These are phyloP conservation scores for Plenodomus lindquistii DNA, from an alignment of 2,329 filamentous ascomycete species.

Conservation along the genomic window DNA sequence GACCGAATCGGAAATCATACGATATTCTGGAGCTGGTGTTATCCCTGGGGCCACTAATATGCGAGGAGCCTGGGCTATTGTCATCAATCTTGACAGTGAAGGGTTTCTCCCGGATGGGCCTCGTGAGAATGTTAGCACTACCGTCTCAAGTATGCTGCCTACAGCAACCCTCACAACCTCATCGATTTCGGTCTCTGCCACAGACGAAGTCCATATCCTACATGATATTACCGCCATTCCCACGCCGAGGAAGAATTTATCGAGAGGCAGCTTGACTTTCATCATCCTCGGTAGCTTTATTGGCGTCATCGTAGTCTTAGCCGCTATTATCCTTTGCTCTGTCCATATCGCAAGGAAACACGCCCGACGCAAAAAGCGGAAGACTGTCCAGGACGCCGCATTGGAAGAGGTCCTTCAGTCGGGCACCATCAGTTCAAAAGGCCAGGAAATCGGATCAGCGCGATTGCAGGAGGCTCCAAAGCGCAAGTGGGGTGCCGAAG, in stretches of 20 bases:
- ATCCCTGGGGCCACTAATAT: no score
- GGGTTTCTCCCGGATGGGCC: no score
- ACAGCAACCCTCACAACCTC: neutral
- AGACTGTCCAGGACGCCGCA: neutral
- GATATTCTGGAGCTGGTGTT: no score
- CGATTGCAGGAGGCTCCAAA: conserved; percentile 3
- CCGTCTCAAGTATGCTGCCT: no score
- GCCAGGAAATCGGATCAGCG: conserved; percentile 1
- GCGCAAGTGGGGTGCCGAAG: conserved; percentile 1
- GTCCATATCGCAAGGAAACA: neutral
- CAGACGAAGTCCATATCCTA: neutral
- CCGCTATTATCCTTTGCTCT: neutral
- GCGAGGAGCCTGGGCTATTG: no score
- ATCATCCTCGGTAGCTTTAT: conserved; percentile 4
- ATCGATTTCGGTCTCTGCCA: neutral
- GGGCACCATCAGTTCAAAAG: neutral
- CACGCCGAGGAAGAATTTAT: neutral
- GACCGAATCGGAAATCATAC: neutral
- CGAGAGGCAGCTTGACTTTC: conserved; percentile 1
- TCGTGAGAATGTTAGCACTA: no score
- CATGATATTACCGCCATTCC: neutral
- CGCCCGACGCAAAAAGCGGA: neutral
- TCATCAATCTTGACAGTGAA: no score
- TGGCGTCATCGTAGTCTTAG: neutral
- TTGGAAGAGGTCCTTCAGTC: neutral